Conservation (phyloP, 306 rosid species). For the Ormosia semicastrata region DNA sequence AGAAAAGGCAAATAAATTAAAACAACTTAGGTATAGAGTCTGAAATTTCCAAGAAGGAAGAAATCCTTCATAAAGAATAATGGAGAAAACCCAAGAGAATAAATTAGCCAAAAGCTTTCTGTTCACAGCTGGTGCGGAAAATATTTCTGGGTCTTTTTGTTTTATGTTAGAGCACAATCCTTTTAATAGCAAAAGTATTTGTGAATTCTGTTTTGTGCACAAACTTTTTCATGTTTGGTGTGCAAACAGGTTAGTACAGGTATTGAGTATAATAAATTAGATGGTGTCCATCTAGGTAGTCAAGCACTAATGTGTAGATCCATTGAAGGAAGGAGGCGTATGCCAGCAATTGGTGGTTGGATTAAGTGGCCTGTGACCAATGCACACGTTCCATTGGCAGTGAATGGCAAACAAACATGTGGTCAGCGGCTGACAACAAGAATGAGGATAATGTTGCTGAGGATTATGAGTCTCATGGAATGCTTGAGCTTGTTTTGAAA, state of each 20-base stretch:
- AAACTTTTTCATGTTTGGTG: not conserved
- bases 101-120: not conserved
- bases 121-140: not conserved
- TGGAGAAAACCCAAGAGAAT: slow-evolving; percentile 10
- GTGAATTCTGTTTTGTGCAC: not conserved
- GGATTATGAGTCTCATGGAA: not conserved
- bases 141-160: not conserved
- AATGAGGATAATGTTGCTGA: not conserved
- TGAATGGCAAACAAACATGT: not conserved
- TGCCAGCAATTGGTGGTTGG: not conserved
- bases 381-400: not conserved
- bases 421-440: not conserved
- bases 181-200: not conserved
- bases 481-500: not conserved
- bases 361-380: not conserved
- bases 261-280: slow-evolving; percentile 3
- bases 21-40: not conserved
- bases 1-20: not conserved
- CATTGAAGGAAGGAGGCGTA: not conserved
- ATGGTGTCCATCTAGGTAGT: not conserved
- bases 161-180: not conserved
- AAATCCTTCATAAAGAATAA: not conserved
- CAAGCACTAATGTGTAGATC: not conserved
- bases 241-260: not conserved
- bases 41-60: not conserved